A percentile compares a stretch with the other conserved stretches of the same genome.
Conservation (phyloP, 2,329 filamentous ascomycete genomes). For the Colletotrichum aenigma region DNA sequence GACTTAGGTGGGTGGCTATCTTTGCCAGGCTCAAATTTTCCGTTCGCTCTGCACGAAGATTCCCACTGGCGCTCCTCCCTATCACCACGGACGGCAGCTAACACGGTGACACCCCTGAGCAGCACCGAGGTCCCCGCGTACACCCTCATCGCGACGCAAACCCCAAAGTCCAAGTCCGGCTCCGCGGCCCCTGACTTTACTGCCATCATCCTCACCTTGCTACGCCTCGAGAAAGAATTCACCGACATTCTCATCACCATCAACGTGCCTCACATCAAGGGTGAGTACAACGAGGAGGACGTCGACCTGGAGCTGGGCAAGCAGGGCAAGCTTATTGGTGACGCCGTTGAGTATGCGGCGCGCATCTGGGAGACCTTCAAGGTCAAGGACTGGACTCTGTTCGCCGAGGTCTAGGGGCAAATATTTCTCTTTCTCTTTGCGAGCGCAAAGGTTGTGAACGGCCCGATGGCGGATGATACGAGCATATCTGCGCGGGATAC, state of each 20-base stretch:
- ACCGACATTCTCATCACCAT: slow-evolving; percentile 87
- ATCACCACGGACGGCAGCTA: slow-evolving; percentile 5
- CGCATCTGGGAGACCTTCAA: slow-evolving; percentile 75
- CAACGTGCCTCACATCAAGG: slow-evolving; percentile 84
- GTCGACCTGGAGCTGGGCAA: slow-evolving; percentile 70
- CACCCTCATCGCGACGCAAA: slow-evolving; percentile 72
- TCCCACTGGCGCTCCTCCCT: background rate
- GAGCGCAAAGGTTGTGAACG: background rate
- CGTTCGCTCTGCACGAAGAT: background rate
- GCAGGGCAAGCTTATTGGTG: slow-evolving; percentile 70
- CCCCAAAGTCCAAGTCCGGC: slow-evolving; percentile 37
- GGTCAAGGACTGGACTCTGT: slow-evolving; percentile 82
- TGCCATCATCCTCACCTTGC: slow-evolving; percentile 76
- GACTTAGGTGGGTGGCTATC: slow-evolving; percentile 52
- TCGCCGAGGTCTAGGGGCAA: slow-evolving; percentile 47
- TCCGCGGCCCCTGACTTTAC: slow-evolving; percentile 65
- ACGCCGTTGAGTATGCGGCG: slow-evolving; percentile 70
- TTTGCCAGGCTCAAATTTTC: background rate
- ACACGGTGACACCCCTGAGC: background rate
- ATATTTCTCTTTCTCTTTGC: background rate
- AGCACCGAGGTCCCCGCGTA: slow-evolving; percentile 64
- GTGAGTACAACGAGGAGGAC: slow-evolving; percentile 75
- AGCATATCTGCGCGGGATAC: background rate
- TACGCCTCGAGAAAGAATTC: slow-evolving; percentile 74
- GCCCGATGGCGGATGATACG: background rate